Evolutionary conservation across 176 grass and related monocot species (phyloP), one percentile per base, ranked within the genome.

Genomic region (Bothriochloa decipiens): DNA sequence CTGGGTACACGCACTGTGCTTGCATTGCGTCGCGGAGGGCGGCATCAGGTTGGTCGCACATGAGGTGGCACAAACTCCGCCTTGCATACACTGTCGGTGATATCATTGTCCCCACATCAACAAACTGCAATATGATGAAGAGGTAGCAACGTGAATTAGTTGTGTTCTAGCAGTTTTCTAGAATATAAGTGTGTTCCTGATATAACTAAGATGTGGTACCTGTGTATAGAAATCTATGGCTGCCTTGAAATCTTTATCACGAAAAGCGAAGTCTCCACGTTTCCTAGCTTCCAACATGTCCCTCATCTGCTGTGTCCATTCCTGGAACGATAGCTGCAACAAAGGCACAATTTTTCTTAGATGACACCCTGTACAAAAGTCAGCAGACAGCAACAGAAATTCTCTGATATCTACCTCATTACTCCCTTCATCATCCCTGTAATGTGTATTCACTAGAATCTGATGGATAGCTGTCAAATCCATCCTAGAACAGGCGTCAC

Each of bases 281-380:
- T 95, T 98, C 72, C 96, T 90, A 37, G 96, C 93, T 3, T 98
- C 96, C 68, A 98, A 25, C 91, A 95, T 98, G 77, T 98, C 96
- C 77, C 92, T 95, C 96, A 98, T 98, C 84, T 95, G 93, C 47
- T 98, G 93, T 77, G 96, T 98, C 96, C 96, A 98, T 87, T 98
- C 96, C 62, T 98, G 96, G 83, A 98, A 98, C 22, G 96, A 98
- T 65, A 98, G 82, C 96, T 98, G 80, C 83, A 85, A 83, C 8
- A 47, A n/a, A 76, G 33, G 11, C 43, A 52, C 36, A 41, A 53
- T 45, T 65, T 79, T 79, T 41, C 36, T 72, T 63, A 46, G 13
- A 25, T 80, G 42, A 72, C 16, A 63, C 18, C 32, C 17, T 17
- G 2, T 6, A 27, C 10, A 65, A 58, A 68, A 0, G 29, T 10